Base-by-base conservation (phyloP, 805 yeast species). In the Yamadazyma philogaea region DNA sequence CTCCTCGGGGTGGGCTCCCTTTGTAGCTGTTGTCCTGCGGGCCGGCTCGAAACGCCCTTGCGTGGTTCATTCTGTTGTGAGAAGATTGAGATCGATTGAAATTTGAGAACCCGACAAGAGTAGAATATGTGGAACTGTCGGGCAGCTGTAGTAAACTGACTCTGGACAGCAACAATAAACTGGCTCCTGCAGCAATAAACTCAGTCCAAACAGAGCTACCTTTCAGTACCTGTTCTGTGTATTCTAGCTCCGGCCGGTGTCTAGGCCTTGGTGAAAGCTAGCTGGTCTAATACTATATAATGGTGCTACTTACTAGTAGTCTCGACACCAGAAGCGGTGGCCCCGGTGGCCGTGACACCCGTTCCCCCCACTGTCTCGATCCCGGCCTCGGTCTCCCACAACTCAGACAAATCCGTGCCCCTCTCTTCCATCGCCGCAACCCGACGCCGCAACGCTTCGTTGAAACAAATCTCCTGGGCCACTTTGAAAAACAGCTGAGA, bases 401-500 rank as follows among this genome's bases (percentile, higher is more conserved):
- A 46, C 28, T 53, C 54, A 14, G 60, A 40, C 47, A 68, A 66
- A 35, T 53, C 57, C 43, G 60, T 57, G 10, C 61, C 44, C 43
- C 75, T 63, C 14, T 56, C 62, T 17, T 66, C 77, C 55, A 82
- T 62, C 4, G 77, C 64, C 32, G 56, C 52, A 27, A 78, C 55
- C 56, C 97, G 82, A 70, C 93, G 81, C 64, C 91, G 78, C 40
- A 91, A 70, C 1, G 96, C 96, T 64, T 86, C 91, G 60, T 91
- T 93, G 64, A 89, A 86, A 49, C 96, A 87, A 39, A 91, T 83
- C 59, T 93, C 97, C 60, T 85, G 91, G 34, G 90, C 83, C 11
- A 82, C 76, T 7, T 85, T 85, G 56, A 88, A 84, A 55, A 88
- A 78, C 34, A 75, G 66, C 49, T 78, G 84, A 6, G 83, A 79